phyloP scores from a whole-genome alignment of 208 protist species.

The Trypanosoma cruzi region DNA sequence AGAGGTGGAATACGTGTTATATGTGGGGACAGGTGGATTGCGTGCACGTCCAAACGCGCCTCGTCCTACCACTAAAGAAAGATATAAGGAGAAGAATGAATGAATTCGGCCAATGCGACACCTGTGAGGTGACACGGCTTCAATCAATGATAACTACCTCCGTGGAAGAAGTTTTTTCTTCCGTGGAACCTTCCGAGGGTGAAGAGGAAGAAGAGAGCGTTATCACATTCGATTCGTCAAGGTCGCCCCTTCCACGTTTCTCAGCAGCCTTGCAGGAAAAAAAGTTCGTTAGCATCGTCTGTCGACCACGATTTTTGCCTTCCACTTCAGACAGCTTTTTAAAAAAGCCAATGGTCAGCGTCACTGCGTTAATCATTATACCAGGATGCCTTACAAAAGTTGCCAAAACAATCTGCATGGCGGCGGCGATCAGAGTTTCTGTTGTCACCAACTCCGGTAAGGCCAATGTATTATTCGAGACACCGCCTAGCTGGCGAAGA shows the following conservation, averaged over 20 bases:
- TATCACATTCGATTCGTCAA: slow-evolving; percentile 7
- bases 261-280: slow-evolving; percentile 9
- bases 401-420: slow-evolving; percentile 18
- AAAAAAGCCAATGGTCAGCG: slow-evolving; percentile 32
- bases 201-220: slow-evolving; percentile 18
- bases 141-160: slow-evolving; percentile 25
- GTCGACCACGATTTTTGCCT: slow-evolving; percentile 3
- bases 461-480: slow-evolving; percentile 42
- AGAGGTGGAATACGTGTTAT: background rate
- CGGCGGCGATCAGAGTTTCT: slow-evolving; percentile 17
- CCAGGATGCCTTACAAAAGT: background rate
- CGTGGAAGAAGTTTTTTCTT: background rate
- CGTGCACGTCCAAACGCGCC: background rate
- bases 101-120: background rate
- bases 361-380: slow-evolving; percentile 19
- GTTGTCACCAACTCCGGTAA: slow-evolving; percentile 38
- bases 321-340: slow-evolving; percentile 7
- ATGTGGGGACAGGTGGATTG: background rate
- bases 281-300: slow-evolving; percentile 27
- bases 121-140: background rate
- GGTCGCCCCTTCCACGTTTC: slow-evolving; percentile 23
- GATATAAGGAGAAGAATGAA: background rate
- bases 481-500: slow-evolving; percentile 32
- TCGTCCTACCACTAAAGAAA: background rate
- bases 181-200: background rate